Evolutionary conservation across 257 asterid genomes (phyloP).

Genomic region (Solanum microdontum): DNA sequence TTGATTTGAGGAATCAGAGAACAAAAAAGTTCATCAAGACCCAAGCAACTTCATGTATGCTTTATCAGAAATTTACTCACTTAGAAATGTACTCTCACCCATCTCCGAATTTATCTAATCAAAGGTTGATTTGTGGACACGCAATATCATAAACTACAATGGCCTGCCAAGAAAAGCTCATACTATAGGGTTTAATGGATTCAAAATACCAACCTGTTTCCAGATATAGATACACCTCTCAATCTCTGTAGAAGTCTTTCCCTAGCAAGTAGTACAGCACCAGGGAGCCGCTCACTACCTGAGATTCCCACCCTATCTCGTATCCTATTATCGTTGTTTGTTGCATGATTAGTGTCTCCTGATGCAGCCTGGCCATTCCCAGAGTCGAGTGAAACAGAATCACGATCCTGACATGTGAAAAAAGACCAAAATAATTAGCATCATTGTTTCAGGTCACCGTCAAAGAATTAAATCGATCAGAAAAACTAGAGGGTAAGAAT

Average conservation of each 20-base stretch:
- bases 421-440: not conserved
- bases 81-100: not conserved
- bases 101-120: not conserved
- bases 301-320: conserved; percentile 30
- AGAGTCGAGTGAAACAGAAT: conserved; percentile 29
- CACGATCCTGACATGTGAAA: conserved; percentile 48
- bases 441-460: not conserved
- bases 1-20: not conserved
- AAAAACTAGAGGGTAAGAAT: not conserved
- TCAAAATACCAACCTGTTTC: conserved; percentile 42
- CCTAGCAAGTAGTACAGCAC: conserved; percentile 81
- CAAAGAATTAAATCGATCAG: not conserved
- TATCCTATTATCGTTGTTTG: conserved; percentile 16
- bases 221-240: conserved; percentile 63
- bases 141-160: not conserved
- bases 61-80: not conserved
- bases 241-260: conserved; percentile 81
- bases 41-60: not conserved
- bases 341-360: conserved; percentile 17
- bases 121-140: not conserved
- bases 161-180: not conserved
- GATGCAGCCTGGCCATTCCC: conserved; percentile 34
- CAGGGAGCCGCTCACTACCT: conserved; percentile 71
- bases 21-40: not conserved
- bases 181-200: not conserved